Evolutionary conservation across 495 filamentous ascomycete species (phyloP).

Genomic region (Podospora pseudoanserina): DNA sequence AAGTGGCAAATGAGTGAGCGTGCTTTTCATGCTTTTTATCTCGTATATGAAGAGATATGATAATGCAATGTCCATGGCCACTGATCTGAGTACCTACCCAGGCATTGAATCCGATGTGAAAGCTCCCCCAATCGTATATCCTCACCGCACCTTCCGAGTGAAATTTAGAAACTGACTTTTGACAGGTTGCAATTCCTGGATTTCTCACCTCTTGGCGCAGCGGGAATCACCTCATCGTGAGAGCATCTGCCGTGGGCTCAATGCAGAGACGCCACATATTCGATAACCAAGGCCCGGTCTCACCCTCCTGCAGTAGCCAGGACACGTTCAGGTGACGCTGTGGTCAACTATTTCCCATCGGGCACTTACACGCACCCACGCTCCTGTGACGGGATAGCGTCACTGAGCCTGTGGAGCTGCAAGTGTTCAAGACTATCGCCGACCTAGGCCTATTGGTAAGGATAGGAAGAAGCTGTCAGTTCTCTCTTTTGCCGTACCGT

Average conservation of each 20-base stretch:
- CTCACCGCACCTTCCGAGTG: not conserved
- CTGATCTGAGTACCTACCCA: not conserved
- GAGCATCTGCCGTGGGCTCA: not conserved
- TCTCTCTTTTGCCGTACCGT: not conserved
- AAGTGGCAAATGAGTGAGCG: not conserved
- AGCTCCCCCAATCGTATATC: not conserved
- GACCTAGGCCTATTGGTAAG: not conserved
- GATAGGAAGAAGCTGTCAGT: not conserved
- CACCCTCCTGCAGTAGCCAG: not conserved
- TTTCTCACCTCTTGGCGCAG: not conserved
- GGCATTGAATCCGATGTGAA: not conserved
- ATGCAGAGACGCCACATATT: not conserved
- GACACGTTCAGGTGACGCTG: not conserved
- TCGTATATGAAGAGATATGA: not conserved
- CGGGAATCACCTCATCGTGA: not conserved
- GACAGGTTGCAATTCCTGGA: not conserved
- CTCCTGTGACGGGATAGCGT: not conserved
- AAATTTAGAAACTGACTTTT: not conserved
- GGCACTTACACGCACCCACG: not conserved
- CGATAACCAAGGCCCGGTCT: not conserved
- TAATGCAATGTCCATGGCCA: too few species aligned
- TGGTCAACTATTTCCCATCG: not conserved
- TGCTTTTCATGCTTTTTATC: not conserved
- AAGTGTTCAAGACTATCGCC: not conserved
- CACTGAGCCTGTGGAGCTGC: not conserved